A percentile compares a stretch with the other conserved stretches of the same genome.
Conservation (phyloP, 371 early-diverging fungal genomes). For the Mucor ambiguus region DNA sequence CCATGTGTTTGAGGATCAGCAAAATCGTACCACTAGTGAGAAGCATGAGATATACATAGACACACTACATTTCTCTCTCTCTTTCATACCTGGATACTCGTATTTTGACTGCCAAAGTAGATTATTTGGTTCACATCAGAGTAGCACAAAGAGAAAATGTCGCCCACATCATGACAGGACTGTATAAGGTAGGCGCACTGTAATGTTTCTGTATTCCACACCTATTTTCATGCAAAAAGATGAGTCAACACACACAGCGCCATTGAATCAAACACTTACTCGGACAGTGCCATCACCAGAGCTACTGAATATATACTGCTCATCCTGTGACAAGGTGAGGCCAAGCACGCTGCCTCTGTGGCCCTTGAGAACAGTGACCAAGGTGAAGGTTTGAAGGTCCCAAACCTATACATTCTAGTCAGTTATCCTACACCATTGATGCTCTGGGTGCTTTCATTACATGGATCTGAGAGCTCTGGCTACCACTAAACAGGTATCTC, state of each 20-base stretch:
- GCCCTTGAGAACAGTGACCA: slow-evolving; percentile 60
- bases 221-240: slow-evolving; percentile 2
- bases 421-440: neutral
- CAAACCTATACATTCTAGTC: slow-evolving; percentile 57
- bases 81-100: slow-evolving; percentile 71
- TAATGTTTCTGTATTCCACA: slow-evolving; percentile 69
- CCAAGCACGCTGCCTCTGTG: slow-evolving; percentile 74
- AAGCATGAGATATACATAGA: neutral
- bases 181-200: slow-evolving; percentile 66
- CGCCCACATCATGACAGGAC: slow-evolving; percentile 76
- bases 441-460: slow-evolving; percentile 21
- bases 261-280: slow-evolving; percentile 26
- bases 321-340: slow-evolving; percentile 57
- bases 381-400: slow-evolving; percentile 67
- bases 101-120: slow-evolving; percentile 82
- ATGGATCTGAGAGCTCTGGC: slow-evolving; percentile 69
- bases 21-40: slow-evolving; percentile 63
- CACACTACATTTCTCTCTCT: no score
- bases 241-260: neutral
- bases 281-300: slow-evolving; percentile 45
- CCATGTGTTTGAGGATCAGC: slow-evolving; percentile 53
- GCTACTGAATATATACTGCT: slow-evolving; percentile 68
- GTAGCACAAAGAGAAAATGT: slow-evolving; percentile 73
- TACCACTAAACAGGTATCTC: slow-evolving; percentile 70
- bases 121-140: slow-evolving; percentile 54